These are phyloP conservation scores for Insectozyma bohioensis DNA, from an alignment of 1,139 yeast species.

Conservation along the genomic window DNA sequence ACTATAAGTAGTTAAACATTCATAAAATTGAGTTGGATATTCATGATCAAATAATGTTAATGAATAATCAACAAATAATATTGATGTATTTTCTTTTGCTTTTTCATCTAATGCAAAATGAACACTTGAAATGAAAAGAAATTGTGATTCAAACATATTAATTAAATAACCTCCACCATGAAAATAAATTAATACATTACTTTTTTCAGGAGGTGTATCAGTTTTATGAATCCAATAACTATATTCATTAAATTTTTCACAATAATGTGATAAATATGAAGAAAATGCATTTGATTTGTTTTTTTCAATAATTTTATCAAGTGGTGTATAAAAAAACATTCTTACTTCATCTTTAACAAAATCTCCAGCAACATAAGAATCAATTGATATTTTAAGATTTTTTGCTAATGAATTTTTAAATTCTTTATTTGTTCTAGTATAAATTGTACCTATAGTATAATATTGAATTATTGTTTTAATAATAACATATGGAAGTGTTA, in stretches of 20 bases:
- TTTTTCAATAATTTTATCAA: conserved; percentile 11
- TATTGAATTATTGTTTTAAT: conserved; percentile 22
- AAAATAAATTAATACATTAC: conserved; percentile 18
- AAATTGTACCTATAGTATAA: conserved; percentile 34
- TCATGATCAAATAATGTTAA: conserved; percentile 22
- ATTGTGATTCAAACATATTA: conserved; percentile 28
- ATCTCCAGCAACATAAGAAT: conserved; percentile 27
- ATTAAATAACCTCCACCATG: conserved; percentile 50
- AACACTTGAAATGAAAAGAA: conserved; percentile 23
- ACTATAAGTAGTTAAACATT: conserved; percentile 29
- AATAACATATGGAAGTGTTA: conserved; percentile 22
- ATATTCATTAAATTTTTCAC: conserved; percentile 24
- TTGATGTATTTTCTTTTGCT: conserved; percentile 22
- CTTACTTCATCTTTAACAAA: conserved; percentile 15
- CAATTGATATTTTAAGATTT: conserved; percentile 28
- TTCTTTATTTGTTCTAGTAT: conserved; percentile 29
- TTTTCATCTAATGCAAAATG: conserved; percentile 23
- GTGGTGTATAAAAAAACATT: conserved; percentile 13
- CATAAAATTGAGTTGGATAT: conserved; percentile 43
- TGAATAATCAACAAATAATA: conserved; percentile 41
- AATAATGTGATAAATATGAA: conserved; percentile 20
- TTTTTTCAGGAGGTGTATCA: conserved; percentile 9
- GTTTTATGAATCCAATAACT: conserved; percentile 25
- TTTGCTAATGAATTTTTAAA: conserved; percentile 30
- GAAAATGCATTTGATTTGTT: conserved; percentile 15